These are phyloP conservation scores for Trametes villosa DNA, from an alignment of 768 basidiomycete genomes.

Conservation along the genomic window DNA sequence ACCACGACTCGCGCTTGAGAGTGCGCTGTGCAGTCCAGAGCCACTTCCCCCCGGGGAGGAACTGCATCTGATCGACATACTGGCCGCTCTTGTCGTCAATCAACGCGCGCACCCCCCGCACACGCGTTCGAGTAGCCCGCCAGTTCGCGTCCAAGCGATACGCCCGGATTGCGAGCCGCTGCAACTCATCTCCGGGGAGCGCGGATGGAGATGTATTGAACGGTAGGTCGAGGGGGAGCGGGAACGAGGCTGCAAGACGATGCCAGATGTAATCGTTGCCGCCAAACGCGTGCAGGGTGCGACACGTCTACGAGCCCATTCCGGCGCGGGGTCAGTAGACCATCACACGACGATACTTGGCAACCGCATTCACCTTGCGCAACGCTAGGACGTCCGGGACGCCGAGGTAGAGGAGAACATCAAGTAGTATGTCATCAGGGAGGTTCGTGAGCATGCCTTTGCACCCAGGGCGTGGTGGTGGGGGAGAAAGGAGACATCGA, in stretches of 20 bases:
- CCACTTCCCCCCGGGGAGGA: slow-evolving; percentile 53
- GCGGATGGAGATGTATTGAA: slow-evolving; percentile 35
- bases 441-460: slow-evolving; percentile 36
- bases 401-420: slow-evolving; percentile 38
- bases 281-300: slow-evolving; percentile 57
- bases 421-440: slow-evolving; percentile 50
- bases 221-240: slow-evolving; percentile 48
- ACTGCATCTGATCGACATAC: slow-evolving; percentile 49
- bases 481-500: slow-evolving; percentile 5
- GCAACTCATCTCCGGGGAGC: slow-evolving; percentile 46
- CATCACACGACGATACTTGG: slow-evolving; percentile 3
- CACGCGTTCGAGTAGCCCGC: slow-evolving; percentile 41
- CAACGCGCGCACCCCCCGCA: slow-evolving; percentile 44
- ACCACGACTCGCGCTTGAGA: slow-evolving; percentile 35
- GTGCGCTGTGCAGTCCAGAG: slow-evolving; percentile 48
- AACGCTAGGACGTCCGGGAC: slow-evolving; percentile 50
- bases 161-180: slow-evolving; percentile 45
- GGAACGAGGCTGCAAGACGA: slow-evolving; percentile 37
- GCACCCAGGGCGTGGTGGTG: slow-evolving; percentile 15
- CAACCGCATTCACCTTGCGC: slow-evolving; percentile 7
- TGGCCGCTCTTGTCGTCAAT: slow-evolving; percentile 36
- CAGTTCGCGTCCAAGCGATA: slow-evolving; percentile 57
- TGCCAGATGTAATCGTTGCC: slow-evolving; percentile 62
- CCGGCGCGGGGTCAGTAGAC: slow-evolving; percentile 28
- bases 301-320: slow-evolving; percentile 55